Evolutionary conservation across 2,329 filamentous ascomycete genomes (phyloP), one percentile per base, ranked within the genome.

Genomic region (Ceratocystis diversiconidia): DNA sequence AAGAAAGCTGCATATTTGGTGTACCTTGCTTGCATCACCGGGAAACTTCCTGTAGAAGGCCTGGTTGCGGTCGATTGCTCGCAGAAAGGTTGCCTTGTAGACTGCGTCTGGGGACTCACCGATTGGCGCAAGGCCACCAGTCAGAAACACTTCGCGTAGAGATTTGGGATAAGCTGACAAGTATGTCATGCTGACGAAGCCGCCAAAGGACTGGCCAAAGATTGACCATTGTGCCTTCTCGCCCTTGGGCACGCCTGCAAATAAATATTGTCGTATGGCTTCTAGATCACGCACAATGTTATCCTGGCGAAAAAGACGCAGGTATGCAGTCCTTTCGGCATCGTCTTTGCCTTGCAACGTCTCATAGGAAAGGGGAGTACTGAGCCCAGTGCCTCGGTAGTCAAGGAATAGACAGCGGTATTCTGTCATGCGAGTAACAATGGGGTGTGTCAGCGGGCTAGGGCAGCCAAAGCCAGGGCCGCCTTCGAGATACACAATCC

Each of bases 131-230:
- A 96, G 79, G 0, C 92, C 92, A 46, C 92, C 92, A 10, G 88
- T 89, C 43, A 92, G 79, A 73, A 95, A 97, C 28, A 85, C 84
- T 76, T 97, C 92, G 36, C 85, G 84, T 28, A 97, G 75, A 0
- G 88, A 88, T 66, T 90, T 82, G 0, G 90, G 89, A 70, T 83
- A 86, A 73, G 89, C 85, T 1, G 88, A 94, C 17, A 97, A 81
- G 74, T 96, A 97, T 6, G 88, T 92, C 43, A 90, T 79, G 61
- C 80, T 82, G 72, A 91, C 89, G 74, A 96, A 96, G 0, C 92
- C 92, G 48, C 92, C 92, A 74, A 95, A 97, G 17, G 87, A 92
- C 76, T 96, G 92, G 7, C 92, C 92, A 68, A 95, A 87, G 36
- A 94, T 82, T 66, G 85, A 88, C 92, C 92, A 96, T 73, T 86